Evolutionary conservation across 1,284 basidiomycete species (phyloP).

Genomic region (Paramarasmius palmivorus): DNA sequence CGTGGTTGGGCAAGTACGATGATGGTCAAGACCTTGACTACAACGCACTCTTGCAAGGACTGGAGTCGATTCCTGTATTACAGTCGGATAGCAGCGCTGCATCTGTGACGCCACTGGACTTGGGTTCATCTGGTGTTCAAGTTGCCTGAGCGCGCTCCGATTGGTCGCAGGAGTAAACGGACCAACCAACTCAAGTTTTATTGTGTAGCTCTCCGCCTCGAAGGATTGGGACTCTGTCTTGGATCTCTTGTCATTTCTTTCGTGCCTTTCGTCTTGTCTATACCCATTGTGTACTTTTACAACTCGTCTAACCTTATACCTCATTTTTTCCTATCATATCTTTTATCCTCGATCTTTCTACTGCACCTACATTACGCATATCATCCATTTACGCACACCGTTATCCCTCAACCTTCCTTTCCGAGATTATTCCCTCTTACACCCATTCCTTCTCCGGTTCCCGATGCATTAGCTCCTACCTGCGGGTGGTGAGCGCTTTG

Average conservation of each 20-base stretch:
- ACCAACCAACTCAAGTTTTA: not conserved
- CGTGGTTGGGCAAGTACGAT: not conserved
- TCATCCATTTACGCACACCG: not conserved
- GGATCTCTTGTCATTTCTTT: constrained; percentile 3
- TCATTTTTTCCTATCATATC: not conserved
- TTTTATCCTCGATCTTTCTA: not conserved
- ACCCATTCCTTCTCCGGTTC: not conserved
- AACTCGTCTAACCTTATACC: not conserved
- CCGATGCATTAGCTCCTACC: constrained; percentile 3
- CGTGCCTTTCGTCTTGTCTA: not conserved
- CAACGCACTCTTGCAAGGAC: not conserved
- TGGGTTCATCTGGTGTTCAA: not conserved
- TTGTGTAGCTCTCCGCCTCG: not conserved
- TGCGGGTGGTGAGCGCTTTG: constrained; percentile 3
- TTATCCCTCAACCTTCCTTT: not conserved
- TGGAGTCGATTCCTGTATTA: not conserved
- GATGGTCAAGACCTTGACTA: not conserved
- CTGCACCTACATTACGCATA: not conserved
- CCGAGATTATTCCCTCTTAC: not conserved
- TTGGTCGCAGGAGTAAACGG: not conserved
- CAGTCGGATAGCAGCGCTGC: constrained; percentile 3
- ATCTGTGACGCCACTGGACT: not conserved
- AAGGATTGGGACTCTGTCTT: not conserved
- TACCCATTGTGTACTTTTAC: not conserved
- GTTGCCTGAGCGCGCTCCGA: constrained; percentile 2